Percentiles rank a stretch among this genome's conserved stretches.
These are phyloP conservation scores for Jackrogersella minutella DNA, from an alignment of 495 filamentous ascomycete genomes.

Conservation along the genomic window DNA sequence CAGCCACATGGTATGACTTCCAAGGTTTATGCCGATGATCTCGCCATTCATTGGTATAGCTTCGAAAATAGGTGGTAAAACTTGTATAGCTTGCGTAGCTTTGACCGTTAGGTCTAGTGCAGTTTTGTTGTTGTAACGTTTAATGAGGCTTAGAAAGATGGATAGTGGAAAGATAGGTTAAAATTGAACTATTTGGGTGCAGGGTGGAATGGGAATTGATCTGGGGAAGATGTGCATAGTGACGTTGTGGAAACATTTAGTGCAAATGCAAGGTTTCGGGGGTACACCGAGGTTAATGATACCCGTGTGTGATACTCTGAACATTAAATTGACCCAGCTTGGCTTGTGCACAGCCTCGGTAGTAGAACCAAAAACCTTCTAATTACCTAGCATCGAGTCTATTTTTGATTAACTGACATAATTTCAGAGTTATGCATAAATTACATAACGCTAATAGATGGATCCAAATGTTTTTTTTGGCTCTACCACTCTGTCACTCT, in stretches of 20 bases:
- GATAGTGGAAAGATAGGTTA: no score
- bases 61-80: not conserved
- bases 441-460: no score
- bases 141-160: constrained; percentile 38
- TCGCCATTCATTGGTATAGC: constrained; percentile 23
- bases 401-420: no score
- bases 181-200: not conserved
- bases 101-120: not conserved
- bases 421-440: no score
- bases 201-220: constrained; percentile 17
- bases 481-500: no score
- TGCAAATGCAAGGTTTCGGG: constrained; percentile 19
- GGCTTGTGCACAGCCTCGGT: constrained; percentile 30
- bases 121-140: constrained; percentile 33
- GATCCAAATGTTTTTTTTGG: no score
- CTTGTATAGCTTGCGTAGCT: not conserved
- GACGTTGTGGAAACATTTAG: constrained; percentile 29
- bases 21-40: not conserved
- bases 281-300: constrained; percentile 39
- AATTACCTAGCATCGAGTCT: no score
- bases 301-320: not conserved
- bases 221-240: constrained; percentile 5
- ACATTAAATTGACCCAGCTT: constrained; percentile 4
- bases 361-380: not conserved
- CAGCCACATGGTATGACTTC: constrained; percentile 23